Conservation (phyloP, 441 rosid genomes). For the Corymbia citriodora region DNA sequence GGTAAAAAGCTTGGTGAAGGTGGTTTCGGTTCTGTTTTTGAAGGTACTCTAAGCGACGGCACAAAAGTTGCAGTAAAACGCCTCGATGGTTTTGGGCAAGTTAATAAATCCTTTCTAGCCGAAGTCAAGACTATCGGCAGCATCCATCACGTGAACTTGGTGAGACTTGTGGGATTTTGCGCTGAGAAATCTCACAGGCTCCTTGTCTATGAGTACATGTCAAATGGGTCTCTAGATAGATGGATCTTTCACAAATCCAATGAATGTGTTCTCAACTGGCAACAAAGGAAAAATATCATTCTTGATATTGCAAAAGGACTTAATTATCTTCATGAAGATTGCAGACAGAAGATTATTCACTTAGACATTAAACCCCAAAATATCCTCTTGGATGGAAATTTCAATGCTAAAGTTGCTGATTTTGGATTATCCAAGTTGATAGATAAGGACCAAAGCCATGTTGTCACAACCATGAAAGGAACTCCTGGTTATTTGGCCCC, state of each 20-base stretch:
- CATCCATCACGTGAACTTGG: conserved; percentile 19
- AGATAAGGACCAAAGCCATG: background rate
- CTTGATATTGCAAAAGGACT: background rate
- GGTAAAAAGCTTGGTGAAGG: conserved; percentile 19
- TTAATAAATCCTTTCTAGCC: conserved; percentile 13
- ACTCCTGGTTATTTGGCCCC: background rate
- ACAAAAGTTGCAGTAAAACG: conserved; percentile 17
- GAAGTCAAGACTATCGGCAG: conserved; percentile 15
- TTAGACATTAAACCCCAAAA: background rate
- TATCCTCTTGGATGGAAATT: background rate
- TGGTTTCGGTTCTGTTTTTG: conserved; percentile 25
- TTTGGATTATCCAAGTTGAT: background rate
- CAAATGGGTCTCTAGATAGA: background rate
- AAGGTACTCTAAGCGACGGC: conserved; percentile 2
- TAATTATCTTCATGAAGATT: background rate
- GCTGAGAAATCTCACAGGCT: conserved; percentile 18
- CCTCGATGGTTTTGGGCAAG: conserved; percentile 3
- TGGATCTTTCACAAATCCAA: background rate
- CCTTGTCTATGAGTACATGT: conserved; percentile 20
- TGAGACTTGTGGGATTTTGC: conserved; percentile 17
- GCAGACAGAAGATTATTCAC: background rate
- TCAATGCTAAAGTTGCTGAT: background rate
- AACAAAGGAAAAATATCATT: background rate
- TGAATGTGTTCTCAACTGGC: background rate
- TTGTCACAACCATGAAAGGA: background rate